These are phyloP conservation scores for Salinomyces thailandicus DNA, from an alignment of 2,329 filamentous ascomycete species.

Conservation along the genomic window DNA sequence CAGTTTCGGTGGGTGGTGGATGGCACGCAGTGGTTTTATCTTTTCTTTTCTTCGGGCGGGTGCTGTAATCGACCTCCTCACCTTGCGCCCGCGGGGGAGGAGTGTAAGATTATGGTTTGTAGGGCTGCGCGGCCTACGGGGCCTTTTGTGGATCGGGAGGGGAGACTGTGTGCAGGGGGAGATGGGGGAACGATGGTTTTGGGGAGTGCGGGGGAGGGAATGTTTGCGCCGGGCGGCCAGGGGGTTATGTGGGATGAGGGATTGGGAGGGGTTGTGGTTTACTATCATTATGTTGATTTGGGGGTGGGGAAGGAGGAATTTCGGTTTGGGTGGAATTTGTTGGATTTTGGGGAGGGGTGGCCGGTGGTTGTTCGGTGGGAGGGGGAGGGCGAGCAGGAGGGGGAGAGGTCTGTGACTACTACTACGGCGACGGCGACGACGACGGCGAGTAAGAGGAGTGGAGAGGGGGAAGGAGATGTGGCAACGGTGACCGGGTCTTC, in stretches of 20 bases:
- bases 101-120: slow-evolving; percentile 58
- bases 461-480: too few species aligned
- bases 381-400: too few species aligned
- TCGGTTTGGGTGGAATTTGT: slow-evolving; percentile 17
- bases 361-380: slow-evolving; percentile 9
- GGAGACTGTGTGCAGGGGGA: slow-evolving; percentile 13
- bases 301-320: slow-evolving; percentile 14
- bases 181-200: slow-evolving; percentile 52
- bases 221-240: slow-evolving; percentile 57
- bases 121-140: slow-evolving; percentile 42
- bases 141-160: slow-evolving; percentile 34
- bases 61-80: slow-evolving; percentile 50
- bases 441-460: too few species aligned
- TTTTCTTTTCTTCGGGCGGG: slow-evolving; percentile 49
- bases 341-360: slow-evolving; percentile 16
- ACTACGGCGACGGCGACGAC: too few species aligned
- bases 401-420: too few species aligned
- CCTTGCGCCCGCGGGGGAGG: slow-evolving; percentile 45
- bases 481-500: too few species aligned
- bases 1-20: background rate
- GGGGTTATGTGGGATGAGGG: slow-evolving; percentile 44
- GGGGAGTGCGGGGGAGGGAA: slow-evolving; percentile 46
- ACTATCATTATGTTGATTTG: slow-evolving; percentile 46
- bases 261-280: slow-evolving; percentile 43
- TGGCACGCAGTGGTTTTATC: background rate